Conservation (phyloP, 2,329 filamentous ascomycete species). For the Colletotrichum shisoi region DNA sequence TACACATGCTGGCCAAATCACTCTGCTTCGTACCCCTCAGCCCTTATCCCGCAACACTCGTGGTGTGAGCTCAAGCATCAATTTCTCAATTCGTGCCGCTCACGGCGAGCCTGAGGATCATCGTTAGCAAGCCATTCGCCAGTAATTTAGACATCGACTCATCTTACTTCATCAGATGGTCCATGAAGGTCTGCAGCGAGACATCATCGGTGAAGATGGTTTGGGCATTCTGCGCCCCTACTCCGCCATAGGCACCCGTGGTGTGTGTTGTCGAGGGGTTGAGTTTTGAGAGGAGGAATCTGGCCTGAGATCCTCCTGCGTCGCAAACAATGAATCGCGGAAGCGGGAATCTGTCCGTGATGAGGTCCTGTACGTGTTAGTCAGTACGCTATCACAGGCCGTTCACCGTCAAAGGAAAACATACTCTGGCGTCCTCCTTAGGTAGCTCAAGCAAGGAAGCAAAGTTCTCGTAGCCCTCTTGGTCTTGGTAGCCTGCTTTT, state of each 20-base stretch:
- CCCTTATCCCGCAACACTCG: no score
- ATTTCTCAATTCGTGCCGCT: constrained; percentile 66
- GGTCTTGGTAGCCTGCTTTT: constrained; percentile 96
- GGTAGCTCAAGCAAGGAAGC: constrained; percentile 85
- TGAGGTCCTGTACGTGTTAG: constrained; percentile 74
- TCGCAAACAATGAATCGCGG: constrained; percentile 98
- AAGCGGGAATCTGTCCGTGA: constrained; percentile 96
- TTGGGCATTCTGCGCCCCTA: constrained; percentile 84
- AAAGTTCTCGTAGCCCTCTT: constrained; percentile 98
- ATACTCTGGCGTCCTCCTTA: constrained; percentile 93
- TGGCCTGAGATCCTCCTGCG: constrained; percentile 80
- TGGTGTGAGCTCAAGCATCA: background rate
- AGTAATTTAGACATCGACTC: constrained; percentile 6
- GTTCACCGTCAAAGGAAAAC: constrained; percentile 46
- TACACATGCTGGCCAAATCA: background rate
- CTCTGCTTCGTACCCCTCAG: background rate
- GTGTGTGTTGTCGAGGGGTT: constrained; percentile 98
- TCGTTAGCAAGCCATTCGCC: constrained; percentile 30
- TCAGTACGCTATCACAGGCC: background rate
- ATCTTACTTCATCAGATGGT: constrained; percentile 96
- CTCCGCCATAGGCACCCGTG: constrained; percentile 87
- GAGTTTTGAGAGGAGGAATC: constrained; percentile 95
- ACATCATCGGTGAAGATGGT: constrained; percentile 99
- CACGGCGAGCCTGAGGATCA: constrained; percentile 61
- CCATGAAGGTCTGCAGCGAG: constrained; percentile 98